Base-by-base conservation (phyloP, 1,284 basidiomycete genomes). In the Mycena sp. region DNA sequence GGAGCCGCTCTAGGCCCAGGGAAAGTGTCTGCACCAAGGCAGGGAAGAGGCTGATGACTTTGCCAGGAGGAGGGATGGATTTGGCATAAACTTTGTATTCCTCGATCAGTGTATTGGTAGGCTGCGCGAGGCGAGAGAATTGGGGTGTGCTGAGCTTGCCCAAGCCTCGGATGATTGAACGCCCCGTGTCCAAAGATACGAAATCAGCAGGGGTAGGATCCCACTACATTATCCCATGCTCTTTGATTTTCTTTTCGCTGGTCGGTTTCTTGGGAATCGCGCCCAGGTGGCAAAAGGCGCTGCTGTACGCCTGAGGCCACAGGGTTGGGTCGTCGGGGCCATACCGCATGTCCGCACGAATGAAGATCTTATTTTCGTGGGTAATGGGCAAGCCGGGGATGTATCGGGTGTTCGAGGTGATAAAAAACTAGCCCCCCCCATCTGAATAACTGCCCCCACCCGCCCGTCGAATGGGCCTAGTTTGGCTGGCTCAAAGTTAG, bases 381-480 rank as follows among this genome's bases (percentile, higher is more conserved):
- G 19, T n/a, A 3, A 32, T 16, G 4, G 44, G 14, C 9, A 19
- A 17, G 17, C 21, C 43, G n/a, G 54, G 43, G 2, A 56, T 14
- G 11, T 56, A 56, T 0, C 14, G 1, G 7, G 44, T 17, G 28
- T 56, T 46, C 1, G 43, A 37, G 2, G 54, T 56, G 43, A 56
- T 38, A n/a, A 46, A 46, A 14, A 30, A 56, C 10, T 6, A 17
- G 17, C 0, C 26, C 21, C 5, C 9, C 6, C 16, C 9, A 56
- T 3, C 16, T 12, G 16, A 28, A 56, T 21, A 25, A 37, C 30
- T 2, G 54, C 30, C 7, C 38, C 54, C 1, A 56, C 54, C 44
- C 19, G 41, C n/a, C 53, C 53, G n/a, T 44, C 53, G 19, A 23
- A 55, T 16, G 53, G 53, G 9, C 53, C 44, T 2, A 55, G 40